Percentiles rank a stretch among this genome's conserved stretches.
These are phyloP conservation scores for Exophiala dermatitidis DNA, from an alignment of 2,329 filamentous ascomycete species.

Conservation along the genomic window DNA sequence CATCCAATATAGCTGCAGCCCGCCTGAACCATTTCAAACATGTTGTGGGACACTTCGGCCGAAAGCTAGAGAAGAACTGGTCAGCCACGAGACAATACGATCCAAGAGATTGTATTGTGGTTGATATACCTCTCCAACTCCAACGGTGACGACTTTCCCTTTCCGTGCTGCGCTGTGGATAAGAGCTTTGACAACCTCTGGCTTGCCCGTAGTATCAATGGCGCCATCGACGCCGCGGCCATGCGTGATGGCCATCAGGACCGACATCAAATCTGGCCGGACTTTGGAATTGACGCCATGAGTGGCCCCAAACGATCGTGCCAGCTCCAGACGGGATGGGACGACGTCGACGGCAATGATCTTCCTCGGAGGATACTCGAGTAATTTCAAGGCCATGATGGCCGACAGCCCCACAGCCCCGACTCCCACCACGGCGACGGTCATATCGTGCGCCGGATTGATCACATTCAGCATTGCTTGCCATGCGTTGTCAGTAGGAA, in stretches of 20 bases:
- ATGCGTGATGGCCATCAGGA: conserved; percentile 28
- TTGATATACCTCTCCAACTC: conserved; percentile 21
- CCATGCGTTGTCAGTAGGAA: conserved; percentile 1
- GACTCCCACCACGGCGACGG: conserved; percentile 31
- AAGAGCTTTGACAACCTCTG: conserved; percentile 20
- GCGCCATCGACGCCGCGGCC: conserved; percentile 24
- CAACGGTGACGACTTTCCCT: conserved; percentile 25
- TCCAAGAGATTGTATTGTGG: background rate
- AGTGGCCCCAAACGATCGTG: conserved; percentile 42
- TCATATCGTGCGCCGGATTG: conserved; percentile 18
- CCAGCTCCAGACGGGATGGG: conserved; percentile 37
- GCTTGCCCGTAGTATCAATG: conserved; percentile 24
- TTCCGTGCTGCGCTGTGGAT: conserved; percentile 24
- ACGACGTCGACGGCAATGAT: conserved; percentile 45
- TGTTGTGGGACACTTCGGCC: conserved; percentile 20
- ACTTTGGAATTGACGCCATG: conserved; percentile 34
- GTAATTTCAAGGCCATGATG: conserved; percentile 31
- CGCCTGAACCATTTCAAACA: conserved; percentile 25
- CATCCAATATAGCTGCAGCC: conserved; percentile 24
- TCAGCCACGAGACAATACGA: background rate
- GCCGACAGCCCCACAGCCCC: conserved; percentile 32
- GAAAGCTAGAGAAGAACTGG: conserved; percentile 8
- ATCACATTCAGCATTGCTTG: conserved; percentile 26
- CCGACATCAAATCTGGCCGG: conserved; percentile 28
- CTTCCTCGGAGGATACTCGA: conserved; percentile 21